These are phyloP conservation scores for Panellus pusillus DNA, from an alignment of 768 basidiomycete genomes.

Conservation along the genomic window DNA sequence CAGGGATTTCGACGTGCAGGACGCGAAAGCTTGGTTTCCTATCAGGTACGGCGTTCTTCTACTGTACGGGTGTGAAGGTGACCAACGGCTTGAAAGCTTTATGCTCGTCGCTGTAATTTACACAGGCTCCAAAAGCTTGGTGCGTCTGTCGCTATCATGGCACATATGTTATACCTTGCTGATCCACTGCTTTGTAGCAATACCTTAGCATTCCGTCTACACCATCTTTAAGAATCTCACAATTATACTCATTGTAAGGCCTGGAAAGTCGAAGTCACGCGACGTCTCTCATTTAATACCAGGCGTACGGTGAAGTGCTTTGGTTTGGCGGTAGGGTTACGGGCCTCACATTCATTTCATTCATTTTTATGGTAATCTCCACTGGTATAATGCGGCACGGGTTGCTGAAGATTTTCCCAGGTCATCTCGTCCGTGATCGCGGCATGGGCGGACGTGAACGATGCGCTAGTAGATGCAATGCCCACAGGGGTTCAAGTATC, in stretches of 20 bases:
- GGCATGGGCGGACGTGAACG: constrained; percentile 89
- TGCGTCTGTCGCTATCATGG: constrained; percentile 40
- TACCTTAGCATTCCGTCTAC: constrained; percentile 88
- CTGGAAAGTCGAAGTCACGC: background rate
- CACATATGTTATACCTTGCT: background rate
- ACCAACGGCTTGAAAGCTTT: constrained; percentile 46
- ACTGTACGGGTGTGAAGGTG: too few species aligned
- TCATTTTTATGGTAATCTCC: constrained; percentile 80
- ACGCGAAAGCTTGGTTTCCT: constrained; percentile 93
- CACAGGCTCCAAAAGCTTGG: constrained; percentile 95
- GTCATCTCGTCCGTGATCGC: constrained; percentile 92
- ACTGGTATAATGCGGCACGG: background rate
- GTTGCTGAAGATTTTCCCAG: constrained; percentile 36
- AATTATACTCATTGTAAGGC: constrained; percentile 93
- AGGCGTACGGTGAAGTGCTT: constrained; percentile 97
- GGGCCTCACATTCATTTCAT: constrained; percentile 82
- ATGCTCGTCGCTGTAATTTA: constrained; percentile 94
- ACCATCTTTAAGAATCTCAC: constrained; percentile 99
- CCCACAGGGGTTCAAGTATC: constrained; percentile 36
- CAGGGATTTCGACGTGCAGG: constrained; percentile 75
- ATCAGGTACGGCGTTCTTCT: constrained; percentile 35
- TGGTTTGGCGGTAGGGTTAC: constrained; percentile 95
- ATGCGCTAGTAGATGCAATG: constrained; percentile 36
- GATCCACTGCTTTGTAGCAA: constrained; percentile 61
- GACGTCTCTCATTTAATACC: background rate